Conservation (phyloP, 495 filamentous ascomycete genomes). For the Chaetomium fimeti region DNA sequence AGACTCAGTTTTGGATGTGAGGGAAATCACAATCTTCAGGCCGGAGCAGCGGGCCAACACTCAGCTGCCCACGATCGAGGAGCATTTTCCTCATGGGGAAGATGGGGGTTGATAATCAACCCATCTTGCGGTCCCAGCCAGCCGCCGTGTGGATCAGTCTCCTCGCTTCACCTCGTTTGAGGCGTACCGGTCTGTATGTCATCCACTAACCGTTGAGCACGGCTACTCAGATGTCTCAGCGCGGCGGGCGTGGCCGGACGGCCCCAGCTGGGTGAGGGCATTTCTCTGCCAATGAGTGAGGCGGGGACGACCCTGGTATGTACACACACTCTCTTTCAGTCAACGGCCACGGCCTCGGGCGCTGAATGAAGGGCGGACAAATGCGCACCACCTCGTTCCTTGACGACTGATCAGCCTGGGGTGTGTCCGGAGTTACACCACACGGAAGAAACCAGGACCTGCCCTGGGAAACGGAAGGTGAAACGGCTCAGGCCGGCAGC, state of each 20-base stretch:
- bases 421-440: slow-evolving; percentile 11
- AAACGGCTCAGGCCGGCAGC: background rate
- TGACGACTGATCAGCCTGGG: background rate
- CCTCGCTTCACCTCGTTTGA: background rate
- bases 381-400: background rate
- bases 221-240: slow-evolving; percentile 13
- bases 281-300: slow-evolving; percentile 8
- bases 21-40: slow-evolving; percentile 7
- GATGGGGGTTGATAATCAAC: background rate
- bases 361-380: background rate
- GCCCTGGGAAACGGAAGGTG: slow-evolving; percentile 1
- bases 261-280: background rate
- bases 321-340: background rate
- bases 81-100: slow-evolving; percentile 14
- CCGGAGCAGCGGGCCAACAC: background rate
- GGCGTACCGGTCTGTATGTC: background rate
- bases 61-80: slow-evolving; percentile 11
- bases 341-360: slow-evolving; percentile 18
- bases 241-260: background rate
- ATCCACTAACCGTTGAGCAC: slow-evolving; percentile 14
- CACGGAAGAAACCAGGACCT: background rate
- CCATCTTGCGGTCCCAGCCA: background rate
- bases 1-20: too few species aligned
- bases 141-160: background rate
- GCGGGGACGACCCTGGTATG: background rate